Percentiles rank a stretch among this genome's conserved stretches.
These are phyloP conservation scores for Beta vulgaris DNA, from an alignment of 148 eudicot genomes.

Conservation along the genomic window DNA sequence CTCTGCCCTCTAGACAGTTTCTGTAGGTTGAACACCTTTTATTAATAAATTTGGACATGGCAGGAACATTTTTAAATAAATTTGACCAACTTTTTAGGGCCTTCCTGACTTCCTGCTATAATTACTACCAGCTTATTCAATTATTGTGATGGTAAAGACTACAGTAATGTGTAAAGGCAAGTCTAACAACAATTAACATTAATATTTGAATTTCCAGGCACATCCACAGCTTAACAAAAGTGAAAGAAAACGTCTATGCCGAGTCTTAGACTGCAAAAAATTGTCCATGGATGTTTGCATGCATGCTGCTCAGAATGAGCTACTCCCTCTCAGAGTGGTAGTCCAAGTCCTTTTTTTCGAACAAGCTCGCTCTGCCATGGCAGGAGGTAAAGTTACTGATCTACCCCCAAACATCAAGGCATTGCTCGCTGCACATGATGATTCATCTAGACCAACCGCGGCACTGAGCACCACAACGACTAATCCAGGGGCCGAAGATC, in stretches of 20 bases:
- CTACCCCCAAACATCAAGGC: slow-evolving; percentile 70
- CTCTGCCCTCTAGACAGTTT: too few species aligned
- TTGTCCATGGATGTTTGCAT: slow-evolving; percentile 61
- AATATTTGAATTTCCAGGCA: slow-evolving; percentile 37
- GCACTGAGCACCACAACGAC: slow-evolving; percentile 40
- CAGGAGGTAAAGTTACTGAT: slow-evolving; percentile 49
- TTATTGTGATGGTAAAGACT: neutral
- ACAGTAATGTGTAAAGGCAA: neutral
- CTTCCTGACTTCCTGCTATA: too few species aligned
- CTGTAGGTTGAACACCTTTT: too few species aligned
- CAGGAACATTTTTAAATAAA: too few species aligned
- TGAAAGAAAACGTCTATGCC: slow-evolving; percentile 70
- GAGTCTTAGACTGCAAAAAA: slow-evolving; percentile 72
- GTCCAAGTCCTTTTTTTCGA: slow-evolving; percentile 93
- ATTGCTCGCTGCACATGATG: slow-evolving; percentile 46
- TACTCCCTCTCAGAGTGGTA: slow-evolving; percentile 67
- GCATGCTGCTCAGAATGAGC: slow-evolving; percentile 81
- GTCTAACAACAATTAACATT: neutral
- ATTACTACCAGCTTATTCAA: neutral
- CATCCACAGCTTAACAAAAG: slow-evolving; percentile 65
- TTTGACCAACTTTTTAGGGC: too few species aligned
- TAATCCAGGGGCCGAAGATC: slow-evolving; percentile 50
- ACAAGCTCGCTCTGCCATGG: slow-evolving; percentile 64
- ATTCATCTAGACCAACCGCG: slow-evolving; percentile 33
- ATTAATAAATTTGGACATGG: too few species aligned